phyloP scores from a whole-genome alignment of 2,329 filamentous ascomycete species.

The Penicillium sp. region DNA sequence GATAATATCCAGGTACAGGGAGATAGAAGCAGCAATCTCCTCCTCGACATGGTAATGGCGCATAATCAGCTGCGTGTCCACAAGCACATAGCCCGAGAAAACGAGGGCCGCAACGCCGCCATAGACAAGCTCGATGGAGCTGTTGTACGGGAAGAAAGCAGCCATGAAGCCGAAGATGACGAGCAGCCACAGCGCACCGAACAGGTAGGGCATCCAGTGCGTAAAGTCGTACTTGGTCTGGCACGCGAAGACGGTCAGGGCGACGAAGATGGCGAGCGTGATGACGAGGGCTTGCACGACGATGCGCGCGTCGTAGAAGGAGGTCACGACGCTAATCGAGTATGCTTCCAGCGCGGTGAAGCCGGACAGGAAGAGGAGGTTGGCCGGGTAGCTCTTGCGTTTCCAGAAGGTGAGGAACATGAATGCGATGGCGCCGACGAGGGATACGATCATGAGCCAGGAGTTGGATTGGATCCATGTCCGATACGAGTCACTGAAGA shows the following conservation, averaged over 20 bases:
- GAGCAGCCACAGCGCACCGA: slow-evolving; percentile 83
- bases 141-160: slow-evolving; percentile 80
- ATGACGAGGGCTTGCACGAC: slow-evolving; percentile 88
- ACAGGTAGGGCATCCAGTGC: slow-evolving; percentile 92
- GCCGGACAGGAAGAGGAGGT: slow-evolving; percentile 82
- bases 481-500: slow-evolving; percentile 76
- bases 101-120: slow-evolving; percentile 77
- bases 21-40: slow-evolving; percentile 93
- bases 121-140: slow-evolving; percentile 78
- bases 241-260: slow-evolving; percentile 77
- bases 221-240: slow-evolving; percentile 99
- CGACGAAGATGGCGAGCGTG: slow-evolving; percentile 65
- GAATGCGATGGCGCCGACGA: slow-evolving; percentile 78
- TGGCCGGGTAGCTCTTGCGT: slow-evolving; percentile 89
- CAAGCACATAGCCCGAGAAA: slow-evolving; percentile 91
- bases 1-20: slow-evolving; percentile 91
- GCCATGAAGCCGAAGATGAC: slow-evolving; percentile 92
- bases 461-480: slow-evolving; percentile 80
- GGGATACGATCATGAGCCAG: slow-evolving; percentile 81
- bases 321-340: slow-evolving; percentile 85
- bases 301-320: slow-evolving; percentile 77
- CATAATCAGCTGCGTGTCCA: slow-evolving; percentile 94
- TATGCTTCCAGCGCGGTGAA: slow-evolving; percentile 95
- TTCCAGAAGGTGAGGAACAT: slow-evolving; percentile 92
- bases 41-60: slow-evolving; percentile 96